Evolutionary conservation across 2,329 filamentous ascomycete species (phyloP), one percentile per base, ranked within the genome.

Genomic region (Xylaria sp.): DNA sequence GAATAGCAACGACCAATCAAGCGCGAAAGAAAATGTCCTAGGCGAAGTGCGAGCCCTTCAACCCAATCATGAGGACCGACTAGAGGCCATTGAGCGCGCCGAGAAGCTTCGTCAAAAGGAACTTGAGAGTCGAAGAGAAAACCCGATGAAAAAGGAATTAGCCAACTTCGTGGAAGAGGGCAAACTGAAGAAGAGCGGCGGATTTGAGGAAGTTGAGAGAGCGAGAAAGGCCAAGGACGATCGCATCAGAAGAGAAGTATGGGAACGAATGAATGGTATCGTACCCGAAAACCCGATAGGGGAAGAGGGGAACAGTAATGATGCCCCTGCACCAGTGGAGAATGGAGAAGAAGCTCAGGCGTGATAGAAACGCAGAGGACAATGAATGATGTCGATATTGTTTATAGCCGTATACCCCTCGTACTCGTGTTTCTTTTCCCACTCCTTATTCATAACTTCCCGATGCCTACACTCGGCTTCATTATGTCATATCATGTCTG

Each of bases 41-140:
- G 94, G 94, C 56, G 96, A 98, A 83, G 95, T 99, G 54, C 90
- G 96, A 52, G 96, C 96, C 3, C 84, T 99, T 55, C 93, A 96
- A 78, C 94, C 95, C 0, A 98, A 99, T 77, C 96, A 99, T 80
- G 94, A 98, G 80, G 90, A 93, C 74, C 88, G 96, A 44, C 85
- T 99, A 0, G 96, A 98, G 81, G 96, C 96, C 44, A 99, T 99
- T 74, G 94, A 98, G 80, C 90, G 96, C n/a, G 96, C 96, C 0
- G 96, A 98, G 82, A 96, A 94, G 82, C 87, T 94, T 8, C 88
- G 96, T 25, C 92, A 96, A 80, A 94, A 93, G 78, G 96, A 99
- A 78, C 87, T 99, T 0, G 92, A 93, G 78, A 91, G 85, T 71
- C 88, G 96, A 2, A 86, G 85, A 32, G 92, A 91, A 44, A 92